phyloP scores from a whole-genome alignment of 768 basidiomycete species.

The Hericium erinaceus region DNA sequence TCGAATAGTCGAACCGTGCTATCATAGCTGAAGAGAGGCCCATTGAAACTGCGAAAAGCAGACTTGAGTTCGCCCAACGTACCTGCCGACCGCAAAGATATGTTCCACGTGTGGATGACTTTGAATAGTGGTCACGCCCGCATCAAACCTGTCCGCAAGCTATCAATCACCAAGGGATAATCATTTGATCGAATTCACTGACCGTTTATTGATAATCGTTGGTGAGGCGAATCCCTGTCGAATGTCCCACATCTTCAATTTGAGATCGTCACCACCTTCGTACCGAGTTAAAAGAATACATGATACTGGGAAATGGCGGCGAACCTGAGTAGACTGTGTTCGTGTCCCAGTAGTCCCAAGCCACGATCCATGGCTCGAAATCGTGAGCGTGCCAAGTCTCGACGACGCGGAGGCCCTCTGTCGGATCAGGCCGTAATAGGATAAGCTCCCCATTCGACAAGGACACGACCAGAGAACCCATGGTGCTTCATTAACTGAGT shows the following conservation, averaged over 20 bases:
- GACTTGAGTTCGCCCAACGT: constrained; percentile 7
- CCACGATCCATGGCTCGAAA: constrained; percentile 88
- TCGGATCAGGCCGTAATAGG: constrained; percentile 43
- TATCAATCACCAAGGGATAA: not conserved
- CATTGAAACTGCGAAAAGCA: not conserved
- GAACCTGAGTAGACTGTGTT: constrained; percentile 79
- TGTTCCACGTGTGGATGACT: constrained; percentile 73
- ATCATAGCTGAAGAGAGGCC: constrained; percentile 60
- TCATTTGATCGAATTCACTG: constrained; percentile 4
- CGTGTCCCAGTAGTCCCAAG: constrained; percentile 83
- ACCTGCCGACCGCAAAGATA: constrained; percentile 89
- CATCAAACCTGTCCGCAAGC: constrained; percentile 59
- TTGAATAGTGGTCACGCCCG: constrained; percentile 88
- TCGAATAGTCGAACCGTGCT: constrained; percentile 76
- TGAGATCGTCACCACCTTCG: constrained; percentile 89
- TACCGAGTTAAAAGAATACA: not conserved
- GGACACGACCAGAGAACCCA: constrained; percentile 65
- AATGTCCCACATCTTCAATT: constrained; percentile 86
- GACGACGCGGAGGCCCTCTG: constrained; percentile 33
- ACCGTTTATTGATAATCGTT: constrained; percentile 68
- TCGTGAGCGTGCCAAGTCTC: constrained; percentile 83
- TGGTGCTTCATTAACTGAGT: constrained; percentile 24
- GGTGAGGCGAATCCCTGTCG: constrained; percentile 53
- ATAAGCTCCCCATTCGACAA: constrained; percentile 71
- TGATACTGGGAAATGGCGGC: constrained; percentile 3